Evolutionary conservation across 306 rosid genomes (phyloP), one percentile per base, ranked within the genome.

Genomic region (Cucurbita maxima): DNA sequence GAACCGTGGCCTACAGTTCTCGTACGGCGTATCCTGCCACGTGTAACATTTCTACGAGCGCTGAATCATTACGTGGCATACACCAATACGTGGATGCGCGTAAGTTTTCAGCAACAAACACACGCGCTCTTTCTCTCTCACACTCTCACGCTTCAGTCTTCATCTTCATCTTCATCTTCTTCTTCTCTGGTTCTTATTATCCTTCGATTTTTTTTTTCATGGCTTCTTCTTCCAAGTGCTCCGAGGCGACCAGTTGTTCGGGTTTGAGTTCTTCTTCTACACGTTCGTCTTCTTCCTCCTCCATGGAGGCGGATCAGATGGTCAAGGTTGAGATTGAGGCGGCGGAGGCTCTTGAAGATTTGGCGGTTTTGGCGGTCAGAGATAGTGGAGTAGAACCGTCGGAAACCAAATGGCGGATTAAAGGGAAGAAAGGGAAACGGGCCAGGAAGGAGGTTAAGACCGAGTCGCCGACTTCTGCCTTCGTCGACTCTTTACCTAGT

Each of bases 321-420:
- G 85, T 87, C 54, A 76, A 77, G 83, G 83, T 78, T 16, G 99
- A 94, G 88, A 81, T 94, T 58, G 91, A 91, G 82, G 99, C 96
- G 79, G 99, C 99, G 45, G 97, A 89, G 91, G 93, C 96, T 67
- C 85, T 95, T 0, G 97, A 90, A 10, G 87, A 87, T 82, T 75
- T 91, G 74, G 89, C 99, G 3, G 81, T 77, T 16, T 74, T 88
- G 58, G 96, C 92, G 48, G 81, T 84, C 87, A 81, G 81, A 8
- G 86, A 85, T 44, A 75, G 55, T 22, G 54, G 75, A 38, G 75
- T 57, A 15, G 75, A 74, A 15, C 80, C 79, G 14, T 76, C 80
- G 4, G 61, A 74, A 3, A 76, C 79, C 1, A 82, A 83, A 72
- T 82, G 81, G 81, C 63, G 85, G 72, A 77, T 25, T 5, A 82